Evolutionary conservation across 1,139 yeast genomes (phyloP).

Genomic region (Blastobotrys petasosporus): DNA sequence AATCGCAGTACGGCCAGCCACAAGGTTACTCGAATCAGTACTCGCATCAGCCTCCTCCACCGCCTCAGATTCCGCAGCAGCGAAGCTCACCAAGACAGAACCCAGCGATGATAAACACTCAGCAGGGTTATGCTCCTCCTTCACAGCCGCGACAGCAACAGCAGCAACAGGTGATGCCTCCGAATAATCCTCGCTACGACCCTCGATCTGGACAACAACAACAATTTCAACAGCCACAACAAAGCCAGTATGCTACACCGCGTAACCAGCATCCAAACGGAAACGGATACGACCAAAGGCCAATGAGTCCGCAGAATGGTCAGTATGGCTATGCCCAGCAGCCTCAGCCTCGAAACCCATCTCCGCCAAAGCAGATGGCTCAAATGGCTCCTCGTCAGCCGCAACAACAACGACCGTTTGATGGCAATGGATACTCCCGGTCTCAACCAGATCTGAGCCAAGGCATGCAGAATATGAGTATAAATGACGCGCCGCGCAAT

Average conservation of each 20-base stretch:
- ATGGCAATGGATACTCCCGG: constrained; percentile 11
- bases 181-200: background rate
- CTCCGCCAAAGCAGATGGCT: constrained; percentile 9
- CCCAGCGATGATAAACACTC: constrained; percentile 4
- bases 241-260: background rate
- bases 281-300: background rate
- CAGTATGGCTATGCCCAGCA: constrained; percentile 1
- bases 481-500: constrained; percentile 12
- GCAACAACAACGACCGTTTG: background rate
- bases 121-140: constrained; percentile 4
- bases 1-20: constrained; percentile 5
- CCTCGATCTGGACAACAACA: background rate
- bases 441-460: constrained; percentile 21
- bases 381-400: constrained; percentile 1
- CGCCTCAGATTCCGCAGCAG: constrained; percentile 2
- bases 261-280: background rate
- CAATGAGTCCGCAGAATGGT: background rate
- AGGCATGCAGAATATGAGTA: constrained; percentile 16
- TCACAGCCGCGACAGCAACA: constrained; percentile 5
- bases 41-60: constrained; percentile 5
- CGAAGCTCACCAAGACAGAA: constrained; percentile 3
- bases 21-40: background rate
- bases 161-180: background rate
- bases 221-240: background rate
- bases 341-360: constrained; percentile 3